Evolutionary conservation across 2,329 filamentous ascomycete species (phyloP).

Genomic region (Corynespora cassiicola): DNA sequence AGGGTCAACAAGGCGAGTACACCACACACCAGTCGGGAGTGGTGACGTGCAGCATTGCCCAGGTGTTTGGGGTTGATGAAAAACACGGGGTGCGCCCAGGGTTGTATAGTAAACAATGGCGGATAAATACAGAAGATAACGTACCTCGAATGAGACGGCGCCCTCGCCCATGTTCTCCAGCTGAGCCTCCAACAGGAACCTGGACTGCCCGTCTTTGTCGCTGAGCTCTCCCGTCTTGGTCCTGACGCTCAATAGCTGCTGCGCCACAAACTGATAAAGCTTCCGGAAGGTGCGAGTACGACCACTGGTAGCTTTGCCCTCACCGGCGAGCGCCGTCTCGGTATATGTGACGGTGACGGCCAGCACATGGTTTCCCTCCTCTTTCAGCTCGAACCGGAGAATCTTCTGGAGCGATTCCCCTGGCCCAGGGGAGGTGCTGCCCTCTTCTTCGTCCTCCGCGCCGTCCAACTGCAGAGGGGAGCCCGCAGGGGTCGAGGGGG

Average conservation of each 20-base stretch:
- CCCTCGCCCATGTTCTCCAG: constrained; percentile 93
- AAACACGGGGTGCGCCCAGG: constrained; percentile 2
- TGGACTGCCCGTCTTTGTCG: constrained; percentile 48
- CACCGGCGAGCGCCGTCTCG: constrained; percentile 70
- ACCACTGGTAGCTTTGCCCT: constrained; percentile 56
- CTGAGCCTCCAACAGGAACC: constrained; percentile 89
- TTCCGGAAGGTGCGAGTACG: constrained; percentile 89
- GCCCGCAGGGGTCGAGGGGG: constrained; percentile 71
- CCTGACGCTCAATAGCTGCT: constrained; percentile 85
- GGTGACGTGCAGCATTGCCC: too few species aligned
- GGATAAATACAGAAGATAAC: constrained; percentile 20
- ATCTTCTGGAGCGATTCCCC: constrained; percentile 80
- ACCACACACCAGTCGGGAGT: background rate
- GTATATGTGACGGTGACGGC: constrained; percentile 95
- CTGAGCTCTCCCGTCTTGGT: constrained; percentile 80
- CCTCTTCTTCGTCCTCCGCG: constrained; percentile 49
- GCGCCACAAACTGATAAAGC: constrained; percentile 95
- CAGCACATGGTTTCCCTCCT: constrained; percentile 92
- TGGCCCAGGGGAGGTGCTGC: constrained; percentile 53
- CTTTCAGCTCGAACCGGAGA: constrained; percentile 85
- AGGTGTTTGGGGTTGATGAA: constrained; percentile 20
- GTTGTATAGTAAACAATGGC: constrained; percentile 32
- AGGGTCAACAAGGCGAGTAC: background rate
- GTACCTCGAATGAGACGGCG: constrained; percentile 76
- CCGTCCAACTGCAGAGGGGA: constrained; percentile 65